Evolutionary conservation across 2,329 filamentous ascomycete genomes (phyloP), one percentile per base, ranked within the genome.

Genomic region (Colletotrichum scovillei): DNA sequence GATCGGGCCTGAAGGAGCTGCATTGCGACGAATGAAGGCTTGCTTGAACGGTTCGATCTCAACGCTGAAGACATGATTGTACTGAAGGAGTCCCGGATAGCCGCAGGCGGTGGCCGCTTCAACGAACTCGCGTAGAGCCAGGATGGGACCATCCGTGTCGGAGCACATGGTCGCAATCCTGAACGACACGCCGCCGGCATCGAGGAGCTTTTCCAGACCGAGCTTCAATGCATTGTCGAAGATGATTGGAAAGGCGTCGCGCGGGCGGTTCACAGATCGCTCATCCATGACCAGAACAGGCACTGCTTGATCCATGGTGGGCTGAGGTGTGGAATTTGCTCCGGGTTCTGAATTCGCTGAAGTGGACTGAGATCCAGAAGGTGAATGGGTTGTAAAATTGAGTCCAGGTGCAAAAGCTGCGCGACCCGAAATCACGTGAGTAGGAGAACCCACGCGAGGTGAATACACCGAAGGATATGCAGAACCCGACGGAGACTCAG

Each of bases 151-250:
- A 76, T 96, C 94, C 0, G 94, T 95, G 0, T 94, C 94, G 1
- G 93, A 95, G 79, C 93, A 95, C 84, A 95, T 90, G 0, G 94
- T 96, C 0, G 88, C 93, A 30, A 95, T 79, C n/a, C 79, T 78
- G 62, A 86, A 76, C 14, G 76, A 55, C 9, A 81, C 71, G 3
- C 78, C 78, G 2, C 79, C 80, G 1, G 73, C 69, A n/a, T 76
- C 67, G 24, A 77, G 78, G 8, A 81, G 78, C 14, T 78, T 30
- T 2, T 56, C 62, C 4, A 81, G 74, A 6, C 76, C 69, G 5
- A 77, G 63, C 5, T 63, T 64, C 16, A 75, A 38, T 12, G 73
- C 63, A n/a, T 49, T 67, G 8, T 58, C 22, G 4, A 74, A 46
- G 16, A 75, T 26, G 12, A 72, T 52, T 2, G 42, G 9, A n/a